These are phyloP conservation scores for Camellia sinensis DNA, from an alignment of 148 eudicot genomes.

Conservation along the genomic window DNA sequence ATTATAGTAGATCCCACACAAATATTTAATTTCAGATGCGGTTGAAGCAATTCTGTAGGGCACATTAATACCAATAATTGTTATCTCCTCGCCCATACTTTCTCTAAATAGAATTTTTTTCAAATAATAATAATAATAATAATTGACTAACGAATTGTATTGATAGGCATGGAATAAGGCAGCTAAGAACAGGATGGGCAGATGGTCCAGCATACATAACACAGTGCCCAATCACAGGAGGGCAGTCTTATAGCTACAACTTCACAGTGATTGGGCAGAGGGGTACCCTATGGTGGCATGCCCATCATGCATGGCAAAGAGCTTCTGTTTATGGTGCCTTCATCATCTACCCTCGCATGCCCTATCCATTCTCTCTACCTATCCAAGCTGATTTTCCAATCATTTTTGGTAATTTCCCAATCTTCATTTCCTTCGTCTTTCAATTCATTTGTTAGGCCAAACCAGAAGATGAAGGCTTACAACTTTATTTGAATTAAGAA, in stretches of 20 bases:
- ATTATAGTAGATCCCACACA: no score
- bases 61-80: no score
- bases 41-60: no score
- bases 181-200: slow-evolving; percentile 50
- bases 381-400: slow-evolving; percentile 28
- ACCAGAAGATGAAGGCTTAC: no score
- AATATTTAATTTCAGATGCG: no score
- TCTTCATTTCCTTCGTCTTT: neutral
- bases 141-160: neutral
- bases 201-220: slow-evolving; percentile 59
- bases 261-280: slow-evolving; percentile 36
- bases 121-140: neutral
- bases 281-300: slow-evolving; percentile 52
- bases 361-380: slow-evolving; percentile 34
- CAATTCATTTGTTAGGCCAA: neutral
- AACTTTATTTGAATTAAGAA: no score
- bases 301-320: slow-evolving; percentile 47
- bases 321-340: slow-evolving; percentile 51
- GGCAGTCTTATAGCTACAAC: slow-evolving; percentile 41
- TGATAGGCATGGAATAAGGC: slow-evolving; percentile 48
- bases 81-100: no score
- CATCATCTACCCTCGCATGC: slow-evolving; percentile 43
- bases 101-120: no score
- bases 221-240: slow-evolving; percentile 47
- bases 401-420: slow-evolving; percentile 31